Conservation (phyloP, 441 rosid genomes). For the Macaranga tanarius region DNA sequence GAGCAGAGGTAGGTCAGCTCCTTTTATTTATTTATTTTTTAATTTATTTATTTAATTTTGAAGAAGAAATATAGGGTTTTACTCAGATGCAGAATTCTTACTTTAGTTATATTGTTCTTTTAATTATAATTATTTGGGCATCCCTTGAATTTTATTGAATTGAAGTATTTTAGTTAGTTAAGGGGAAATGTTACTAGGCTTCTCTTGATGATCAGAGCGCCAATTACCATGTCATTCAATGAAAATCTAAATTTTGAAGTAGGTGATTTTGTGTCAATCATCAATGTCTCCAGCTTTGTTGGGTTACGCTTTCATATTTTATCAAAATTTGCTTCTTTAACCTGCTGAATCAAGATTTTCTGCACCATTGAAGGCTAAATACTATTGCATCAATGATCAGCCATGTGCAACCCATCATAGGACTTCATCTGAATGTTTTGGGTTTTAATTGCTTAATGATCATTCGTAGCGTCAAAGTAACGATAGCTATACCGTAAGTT, state of each 20-base stretch:
- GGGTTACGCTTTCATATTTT: background rate
- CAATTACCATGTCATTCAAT: background rate
- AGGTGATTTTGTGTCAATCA: background rate
- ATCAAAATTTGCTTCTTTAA: background rate
- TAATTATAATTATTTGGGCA: no score
- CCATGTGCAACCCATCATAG: background rate
- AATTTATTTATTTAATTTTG: no score
- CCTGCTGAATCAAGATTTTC: no score
- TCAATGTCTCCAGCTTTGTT: background rate
- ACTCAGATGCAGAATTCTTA: no score
- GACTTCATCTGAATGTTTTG: background rate
- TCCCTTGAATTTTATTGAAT: no score
- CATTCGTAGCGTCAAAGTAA: no score
- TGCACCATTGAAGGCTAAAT: no score
- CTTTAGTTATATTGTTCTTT: no score
- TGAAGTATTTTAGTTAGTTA: background rate
- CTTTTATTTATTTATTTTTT: background rate
- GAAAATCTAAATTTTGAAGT: background rate
- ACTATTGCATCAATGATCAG: no score
- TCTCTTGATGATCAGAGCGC: no score
- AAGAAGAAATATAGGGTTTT: no score
- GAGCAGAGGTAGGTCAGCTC: constrained; percentile 54
- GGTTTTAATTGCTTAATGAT: background rate
- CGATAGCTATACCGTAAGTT: background rate
- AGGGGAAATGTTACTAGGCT: background rate